A percentile compares a stretch with the other conserved stretches of the same genome.
These are phyloP conservation scores for Incumbomyces lentus DNA, from an alignment of 2,329 filamentous ascomycete genomes.

Conservation along the genomic window DNA sequence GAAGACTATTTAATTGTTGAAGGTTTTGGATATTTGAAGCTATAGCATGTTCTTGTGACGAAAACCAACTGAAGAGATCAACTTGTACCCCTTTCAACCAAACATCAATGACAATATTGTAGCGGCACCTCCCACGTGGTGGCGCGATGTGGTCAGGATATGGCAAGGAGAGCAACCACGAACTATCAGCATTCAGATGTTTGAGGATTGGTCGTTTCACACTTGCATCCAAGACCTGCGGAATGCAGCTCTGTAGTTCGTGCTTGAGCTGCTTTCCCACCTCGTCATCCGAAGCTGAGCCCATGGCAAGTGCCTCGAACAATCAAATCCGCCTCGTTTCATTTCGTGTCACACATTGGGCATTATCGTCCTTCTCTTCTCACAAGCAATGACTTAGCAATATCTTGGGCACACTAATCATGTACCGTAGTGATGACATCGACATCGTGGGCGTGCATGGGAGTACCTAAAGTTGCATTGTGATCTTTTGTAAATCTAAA, in stretches of 20 bases:
- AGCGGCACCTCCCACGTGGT: conserved; percentile 42
- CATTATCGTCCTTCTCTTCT: too few relatives aligned
- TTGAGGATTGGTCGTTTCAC: conserved; percentile 43
- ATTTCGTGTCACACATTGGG: too few relatives aligned
- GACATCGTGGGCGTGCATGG: too few relatives aligned
- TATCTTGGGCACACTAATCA: too few relatives aligned
- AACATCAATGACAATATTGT: conserved; percentile 56
- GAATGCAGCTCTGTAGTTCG: background rate
- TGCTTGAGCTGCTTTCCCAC: background rate
- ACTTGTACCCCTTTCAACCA: conserved; percentile 54
- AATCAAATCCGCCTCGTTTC: too few relatives aligned
- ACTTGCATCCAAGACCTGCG: background rate
- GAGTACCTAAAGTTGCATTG: too few relatives aligned
- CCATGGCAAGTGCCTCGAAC: too few relatives aligned
- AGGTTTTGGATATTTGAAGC: conserved; percentile 46
- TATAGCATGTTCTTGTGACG: conserved; percentile 52
- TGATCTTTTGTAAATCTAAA: too few relatives aligned
- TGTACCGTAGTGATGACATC: too few relatives aligned
- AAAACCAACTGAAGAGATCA: conserved; percentile 56
- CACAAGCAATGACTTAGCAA: too few relatives aligned
- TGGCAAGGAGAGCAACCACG: conserved; percentile 57
- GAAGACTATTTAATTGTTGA: conserved; percentile 43
- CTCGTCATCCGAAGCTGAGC: background rate
- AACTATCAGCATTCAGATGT: conserved; percentile 58
- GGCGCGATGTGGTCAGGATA: conserved; percentile 37